Percentiles rank a stretch among this genome's conserved stretches.
Conservation (phyloP, 169 alveolate species). For the Plasmodium cynomolgi region DNA sequence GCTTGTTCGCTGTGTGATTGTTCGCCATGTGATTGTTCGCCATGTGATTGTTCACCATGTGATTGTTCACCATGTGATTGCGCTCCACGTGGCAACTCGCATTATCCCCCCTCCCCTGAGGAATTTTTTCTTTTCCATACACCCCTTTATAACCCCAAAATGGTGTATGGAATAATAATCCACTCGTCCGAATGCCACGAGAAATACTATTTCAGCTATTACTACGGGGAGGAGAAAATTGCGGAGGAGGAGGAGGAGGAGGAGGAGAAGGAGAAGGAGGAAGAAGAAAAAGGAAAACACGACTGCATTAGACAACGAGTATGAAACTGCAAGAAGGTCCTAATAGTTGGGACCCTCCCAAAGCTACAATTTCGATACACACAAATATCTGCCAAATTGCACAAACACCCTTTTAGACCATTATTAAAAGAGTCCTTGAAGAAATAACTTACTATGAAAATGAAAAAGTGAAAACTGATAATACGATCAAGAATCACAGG, state of each 20-base stretch:
- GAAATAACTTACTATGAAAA: conserved; percentile 40
- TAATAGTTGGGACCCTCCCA: neutral
- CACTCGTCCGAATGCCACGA: conserved; percentile 27
- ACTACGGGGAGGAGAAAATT: conserved; percentile 1
- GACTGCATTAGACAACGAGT: conserved; percentile 34
- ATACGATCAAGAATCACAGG: conserved; percentile 1
- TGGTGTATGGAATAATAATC: conserved; percentile 56
- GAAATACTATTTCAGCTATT: conserved; percentile 31
- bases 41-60: too few relatives aligned
- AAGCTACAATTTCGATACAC: neutral
- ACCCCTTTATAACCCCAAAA: neutral
- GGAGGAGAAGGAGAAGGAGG: neutral
- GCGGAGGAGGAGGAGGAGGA: neutral
- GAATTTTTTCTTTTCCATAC: neutral
- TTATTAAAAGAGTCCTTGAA: conserved; percentile 44
- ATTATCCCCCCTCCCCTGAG: neutral
- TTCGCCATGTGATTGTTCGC: too few relatives aligned
- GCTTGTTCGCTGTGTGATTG: neutral
- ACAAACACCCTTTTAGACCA: neutral
- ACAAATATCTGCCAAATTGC: neutral
- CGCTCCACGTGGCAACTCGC: neutral
- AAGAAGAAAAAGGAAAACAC: too few relatives aligned
- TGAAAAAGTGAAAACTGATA: conserved; percentile 6
- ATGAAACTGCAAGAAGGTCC: neutral
- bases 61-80: neutral